Evolutionary conservation across 148 eudicot species (phyloP), one percentile per base, ranked within the genome.

Genomic region (Dysphania ambrosioides): DNA sequence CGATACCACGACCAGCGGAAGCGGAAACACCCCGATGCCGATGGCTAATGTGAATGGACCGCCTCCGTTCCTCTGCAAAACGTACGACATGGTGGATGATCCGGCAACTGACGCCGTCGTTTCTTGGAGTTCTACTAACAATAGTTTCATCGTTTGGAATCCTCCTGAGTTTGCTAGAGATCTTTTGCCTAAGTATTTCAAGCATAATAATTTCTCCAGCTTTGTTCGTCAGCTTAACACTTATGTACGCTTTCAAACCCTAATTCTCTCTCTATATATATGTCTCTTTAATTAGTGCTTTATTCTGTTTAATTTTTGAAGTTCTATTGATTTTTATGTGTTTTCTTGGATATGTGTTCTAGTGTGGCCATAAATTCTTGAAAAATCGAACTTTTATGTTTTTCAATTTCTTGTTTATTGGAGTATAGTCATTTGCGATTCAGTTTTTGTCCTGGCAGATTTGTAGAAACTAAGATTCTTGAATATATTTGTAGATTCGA

Each of bases 141-240:
- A 93, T 57, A 93, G 93, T 80, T 93, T 93, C 79, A 74, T 93
- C 21, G 96, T 93, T 34, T 90, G 97, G 97, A 91, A 93, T 32
- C 93, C 90, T 21, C 91, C 97, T 6, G 96, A 93, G 76, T 93
- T 93, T 44, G 86, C 85, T 11, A 76, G 83, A 36, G 91, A 93
- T 36, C 81, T 93, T 19, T 82, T 93, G 85, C 97, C 97, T 0
- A 90, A 90, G 86, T 83, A 86, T 70, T 93, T 93, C 70, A 93
- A 93, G 89, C 97, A 93, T 35, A 93, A 85, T 29, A 92, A 92
- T n/a, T 92, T 92, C 86, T 90, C 95, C 75, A 90, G 95, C 78
- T 92, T 92, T 29, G 97, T 92, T 71, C 89, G 97, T 8, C 97
- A 92, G 76, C 82, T 92, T 53, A 92, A 92, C 72, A 90, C 97